A percentile compares a stretch with the other conserved stretches of the same genome.
Evolutionary conservation across 495 filamentous ascomycete genomes (phyloP).

Genomic region (Neurospora sp.): DNA sequence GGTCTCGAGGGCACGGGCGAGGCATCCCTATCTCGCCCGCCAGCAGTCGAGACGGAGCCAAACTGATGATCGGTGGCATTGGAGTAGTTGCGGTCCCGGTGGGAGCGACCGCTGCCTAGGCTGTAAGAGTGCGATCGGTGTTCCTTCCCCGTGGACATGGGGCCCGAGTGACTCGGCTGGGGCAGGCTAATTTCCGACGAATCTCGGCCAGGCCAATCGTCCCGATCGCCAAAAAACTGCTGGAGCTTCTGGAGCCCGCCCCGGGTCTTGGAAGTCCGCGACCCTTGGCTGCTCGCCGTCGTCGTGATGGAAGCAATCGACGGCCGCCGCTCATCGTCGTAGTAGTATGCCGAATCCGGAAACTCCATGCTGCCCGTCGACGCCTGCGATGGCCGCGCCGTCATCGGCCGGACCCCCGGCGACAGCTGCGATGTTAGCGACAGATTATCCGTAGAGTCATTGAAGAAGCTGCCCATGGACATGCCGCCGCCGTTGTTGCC

Average conservation of each 20-base stretch:
- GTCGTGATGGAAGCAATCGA: slow-evolving; percentile 79
- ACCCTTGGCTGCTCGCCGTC: slow-evolving; percentile 83
- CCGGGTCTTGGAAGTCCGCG: slow-evolving; percentile 60
- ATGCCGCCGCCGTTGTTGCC: slow-evolving; percentile 21
- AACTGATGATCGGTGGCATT: slow-evolving; percentile 44
- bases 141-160: slow-evolving; percentile 33
- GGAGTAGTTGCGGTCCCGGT: slow-evolving; percentile 67
- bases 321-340: slow-evolving; percentile 69
- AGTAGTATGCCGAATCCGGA: slow-evolving; percentile 50
- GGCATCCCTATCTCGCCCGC: slow-evolving; percentile 38
- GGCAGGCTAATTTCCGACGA: slow-evolving; percentile 65
- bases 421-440: slow-evolving; percentile 49
- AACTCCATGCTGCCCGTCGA: slow-evolving; percentile 52
- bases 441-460: slow-evolving; percentile 56
- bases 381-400: slow-evolving; percentile 39
- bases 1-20: slow-evolving; percentile 63
- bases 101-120: slow-evolving; percentile 36
- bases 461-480: slow-evolving; percentile 43
- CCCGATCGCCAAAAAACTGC: slow-evolving; percentile 63
- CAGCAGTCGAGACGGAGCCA: not conserved
- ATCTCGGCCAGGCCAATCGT: slow-evolving; percentile 62
- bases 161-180: slow-evolving; percentile 20
- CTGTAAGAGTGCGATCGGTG: slow-evolving; percentile 47
- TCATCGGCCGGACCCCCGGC: slow-evolving; percentile 52
- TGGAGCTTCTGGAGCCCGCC: slow-evolving; percentile 64